These are phyloP conservation scores for Starmerella cellae DNA, from an alignment of 805 yeast species.

Conservation along the genomic window DNA sequence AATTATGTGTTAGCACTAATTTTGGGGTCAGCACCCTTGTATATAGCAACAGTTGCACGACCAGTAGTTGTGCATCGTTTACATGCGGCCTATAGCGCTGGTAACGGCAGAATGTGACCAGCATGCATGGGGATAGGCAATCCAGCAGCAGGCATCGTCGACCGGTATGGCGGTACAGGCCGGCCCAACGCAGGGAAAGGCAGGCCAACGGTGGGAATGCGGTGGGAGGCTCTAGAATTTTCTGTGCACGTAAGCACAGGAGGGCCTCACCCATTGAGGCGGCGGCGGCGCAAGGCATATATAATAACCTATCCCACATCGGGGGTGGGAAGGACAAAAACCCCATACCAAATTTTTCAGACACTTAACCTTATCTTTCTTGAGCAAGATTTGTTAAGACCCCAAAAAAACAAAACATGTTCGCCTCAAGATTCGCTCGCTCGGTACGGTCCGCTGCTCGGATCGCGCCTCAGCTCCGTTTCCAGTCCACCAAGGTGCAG, in stretches of 20 bases:
- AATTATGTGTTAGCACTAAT: too few species aligned
- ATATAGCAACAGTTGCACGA: too few species aligned
- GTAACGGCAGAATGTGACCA: too few species aligned
- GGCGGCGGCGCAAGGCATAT: constrained; percentile 11
- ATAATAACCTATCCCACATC: constrained; percentile 8
- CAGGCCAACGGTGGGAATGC: too few species aligned
- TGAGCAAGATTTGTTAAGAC: neutral
- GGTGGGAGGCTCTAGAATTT: constrained; percentile 9
- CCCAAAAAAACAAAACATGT: constrained; percentile 21
- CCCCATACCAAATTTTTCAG: constrained; percentile 7
- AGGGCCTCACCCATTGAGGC: too few species aligned
- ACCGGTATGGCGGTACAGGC: too few species aligned
- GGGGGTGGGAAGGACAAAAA: too few species aligned
- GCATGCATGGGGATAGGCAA: too few species aligned
- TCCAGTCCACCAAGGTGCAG: constrained; percentile 39
- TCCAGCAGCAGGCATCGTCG: too few species aligned
- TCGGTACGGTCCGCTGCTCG: constrained; percentile 21
- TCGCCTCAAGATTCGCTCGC: constrained; percentile 33
- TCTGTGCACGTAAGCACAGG: constrained; percentile 8
- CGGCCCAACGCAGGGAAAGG: neutral
- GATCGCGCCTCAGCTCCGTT: constrained; percentile 27
- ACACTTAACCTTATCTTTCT: neutral
- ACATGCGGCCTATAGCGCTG: too few species aligned
- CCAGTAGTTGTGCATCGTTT: too few species aligned
- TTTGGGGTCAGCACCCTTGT: too few species aligned